These are phyloP conservation scores for Zymoseptoria ardabiliae DNA, from an alignment of 2,329 filamentous ascomycete species.

Conservation along the genomic window DNA sequence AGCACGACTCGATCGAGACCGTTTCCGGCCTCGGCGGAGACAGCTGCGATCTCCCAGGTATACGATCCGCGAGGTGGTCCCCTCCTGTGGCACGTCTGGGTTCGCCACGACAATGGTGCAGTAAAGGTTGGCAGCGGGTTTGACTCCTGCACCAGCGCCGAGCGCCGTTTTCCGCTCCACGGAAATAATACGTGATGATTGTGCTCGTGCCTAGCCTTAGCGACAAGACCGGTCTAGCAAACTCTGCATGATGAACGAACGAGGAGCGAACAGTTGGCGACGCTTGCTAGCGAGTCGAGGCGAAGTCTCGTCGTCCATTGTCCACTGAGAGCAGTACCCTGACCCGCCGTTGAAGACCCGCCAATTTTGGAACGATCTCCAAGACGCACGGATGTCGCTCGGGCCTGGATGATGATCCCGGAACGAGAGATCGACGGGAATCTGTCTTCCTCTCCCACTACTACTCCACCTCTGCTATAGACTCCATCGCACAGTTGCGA, in stretches of 20 bases:
- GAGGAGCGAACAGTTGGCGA: background rate
- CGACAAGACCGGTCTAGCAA: background rate
- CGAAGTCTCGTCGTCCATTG: background rate
- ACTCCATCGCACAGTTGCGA: background rate
- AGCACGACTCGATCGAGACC: background rate
- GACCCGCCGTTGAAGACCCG: background rate
- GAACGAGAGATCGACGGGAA: background rate
- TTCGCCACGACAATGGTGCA: background rate
- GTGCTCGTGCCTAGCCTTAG: background rate
- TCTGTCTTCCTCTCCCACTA: background rate
- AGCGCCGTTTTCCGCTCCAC: background rate
- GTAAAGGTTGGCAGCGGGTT: background rate
- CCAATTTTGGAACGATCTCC: background rate
- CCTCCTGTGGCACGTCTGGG: no score
- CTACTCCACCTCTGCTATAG: background rate
- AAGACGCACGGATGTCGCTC: background rate
- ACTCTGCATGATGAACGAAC: background rate
- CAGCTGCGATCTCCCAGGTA: background rate
- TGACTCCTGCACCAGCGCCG: background rate
- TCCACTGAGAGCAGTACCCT: background rate
- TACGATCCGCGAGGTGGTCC: background rate
- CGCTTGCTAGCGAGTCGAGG: background rate
- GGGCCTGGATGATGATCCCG: background rate
- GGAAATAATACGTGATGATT: background rate
- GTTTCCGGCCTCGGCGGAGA: background rate